phyloP scores from a whole-genome alignment of 768 basidiomycete species.

The Serendipita sp. region DNA sequence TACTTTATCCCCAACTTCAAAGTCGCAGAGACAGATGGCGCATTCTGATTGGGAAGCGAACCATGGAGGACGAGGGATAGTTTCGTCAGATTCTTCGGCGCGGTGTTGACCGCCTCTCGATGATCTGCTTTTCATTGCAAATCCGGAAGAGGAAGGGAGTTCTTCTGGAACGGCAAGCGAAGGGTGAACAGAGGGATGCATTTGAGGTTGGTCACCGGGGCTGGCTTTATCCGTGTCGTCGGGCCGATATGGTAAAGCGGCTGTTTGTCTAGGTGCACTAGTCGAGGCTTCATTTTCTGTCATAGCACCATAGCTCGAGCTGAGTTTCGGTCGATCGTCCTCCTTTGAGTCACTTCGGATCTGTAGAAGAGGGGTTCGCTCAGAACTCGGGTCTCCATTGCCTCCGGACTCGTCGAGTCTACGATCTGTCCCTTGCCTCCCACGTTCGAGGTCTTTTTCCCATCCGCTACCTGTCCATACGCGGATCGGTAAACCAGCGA shows the following conservation, averaged over 20 bases:
- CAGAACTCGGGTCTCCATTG: not conserved
- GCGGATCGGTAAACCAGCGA: slow-evolving; percentile 62
- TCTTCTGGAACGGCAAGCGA: slow-evolving; percentile 14
- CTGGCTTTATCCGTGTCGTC: not conserved
- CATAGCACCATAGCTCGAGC: not conserved
- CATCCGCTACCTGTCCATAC: slow-evolving; percentile 69
- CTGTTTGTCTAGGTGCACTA: not conserved
- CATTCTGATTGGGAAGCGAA: slow-evolving; percentile 75
- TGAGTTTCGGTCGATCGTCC: not conserved
- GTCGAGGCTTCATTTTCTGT: not conserved
- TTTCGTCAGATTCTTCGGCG: slow-evolving; percentile 7
- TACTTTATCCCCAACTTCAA: slow-evolving; percentile 74
- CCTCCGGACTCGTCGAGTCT: not conserved
- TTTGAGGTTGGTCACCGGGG: too few species aligned
- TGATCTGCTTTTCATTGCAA: slow-evolving; percentile 2
- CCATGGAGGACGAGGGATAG: slow-evolving; percentile 26
- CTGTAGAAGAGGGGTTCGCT: not conserved
- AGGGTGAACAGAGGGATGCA: not conserved
- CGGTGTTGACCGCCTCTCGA: not conserved
- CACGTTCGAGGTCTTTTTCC: slow-evolving; percentile 41
- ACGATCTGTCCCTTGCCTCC: not conserved
- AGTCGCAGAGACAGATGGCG: slow-evolving; percentile 82
- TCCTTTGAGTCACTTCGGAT: slow-evolving; percentile 2
- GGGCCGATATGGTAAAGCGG: not conserved
- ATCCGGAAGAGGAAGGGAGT: not conserved